A percentile compares a stretch with the other conserved stretches of the same genome.
Evolutionary conservation across 805 yeast genomes (phyloP).

Genomic region (Hanseniaspora occidentalis): DNA sequence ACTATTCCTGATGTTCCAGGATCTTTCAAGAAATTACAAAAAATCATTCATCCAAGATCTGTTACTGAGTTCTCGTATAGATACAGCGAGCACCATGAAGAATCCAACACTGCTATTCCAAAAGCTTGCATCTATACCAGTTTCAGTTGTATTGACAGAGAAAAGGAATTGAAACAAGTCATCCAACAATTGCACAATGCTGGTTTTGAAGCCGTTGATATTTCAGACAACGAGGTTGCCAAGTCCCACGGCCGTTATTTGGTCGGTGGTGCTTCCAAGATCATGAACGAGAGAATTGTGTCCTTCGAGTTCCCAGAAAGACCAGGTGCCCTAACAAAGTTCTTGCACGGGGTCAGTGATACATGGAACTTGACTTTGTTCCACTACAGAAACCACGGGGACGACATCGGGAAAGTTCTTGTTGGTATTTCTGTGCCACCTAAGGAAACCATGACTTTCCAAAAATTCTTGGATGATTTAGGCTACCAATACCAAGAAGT

Average conservation of each 20-base stretch:
- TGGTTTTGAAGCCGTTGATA: constrained; percentile 69
- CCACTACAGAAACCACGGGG: constrained; percentile 95
- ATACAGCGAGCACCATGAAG: constrained; percentile 33
- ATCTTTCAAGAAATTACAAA: constrained; percentile 67
- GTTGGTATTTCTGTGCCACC: constrained; percentile 84
- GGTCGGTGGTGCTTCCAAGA: constrained; percentile 79
- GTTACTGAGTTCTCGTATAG: constrained; percentile 94
- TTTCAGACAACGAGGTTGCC: constrained; percentile 88
- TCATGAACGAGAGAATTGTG: constrained; percentile 63
- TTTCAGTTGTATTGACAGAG: constrained; percentile 69
- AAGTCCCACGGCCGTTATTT: constrained; percentile 92
- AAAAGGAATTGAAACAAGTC: constrained; percentile 57
- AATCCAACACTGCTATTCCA: constrained; percentile 25
- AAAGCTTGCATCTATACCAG: constrained; percentile 78
- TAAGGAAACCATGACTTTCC: constrained; percentile 50
- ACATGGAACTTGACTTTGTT: constrained; percentile 90
- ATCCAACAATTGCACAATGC: constrained; percentile 41
- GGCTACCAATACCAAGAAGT: constrained; percentile 76
- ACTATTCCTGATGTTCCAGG: constrained; percentile 92
- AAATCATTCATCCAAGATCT: constrained; percentile 70
- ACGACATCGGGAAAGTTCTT: constrained; percentile 84
- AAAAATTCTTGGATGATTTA: constrained; percentile 51
- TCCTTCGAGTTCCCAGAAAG: constrained; percentile 94
- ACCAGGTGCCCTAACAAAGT: constrained; percentile 84
- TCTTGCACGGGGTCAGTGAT: constrained; percentile 55